Conservation (phyloP, 345 rosid species). For the Clausena lansium region DNA sequence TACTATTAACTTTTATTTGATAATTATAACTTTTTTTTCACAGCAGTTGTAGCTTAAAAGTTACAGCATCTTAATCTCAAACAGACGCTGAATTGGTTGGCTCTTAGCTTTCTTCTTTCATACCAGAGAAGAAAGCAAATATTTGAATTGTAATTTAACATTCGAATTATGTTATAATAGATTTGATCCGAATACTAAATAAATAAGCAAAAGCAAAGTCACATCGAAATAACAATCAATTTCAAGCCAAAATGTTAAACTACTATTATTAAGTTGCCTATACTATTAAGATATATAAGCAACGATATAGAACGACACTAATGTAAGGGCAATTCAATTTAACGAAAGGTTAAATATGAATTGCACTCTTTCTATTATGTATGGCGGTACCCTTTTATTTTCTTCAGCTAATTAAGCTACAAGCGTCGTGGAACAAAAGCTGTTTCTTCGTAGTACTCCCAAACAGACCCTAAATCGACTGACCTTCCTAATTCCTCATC, state of each 20-base stretch:
- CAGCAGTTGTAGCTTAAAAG: too few species aligned
- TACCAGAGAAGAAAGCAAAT: too few species aligned
- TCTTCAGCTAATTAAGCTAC: background rate
- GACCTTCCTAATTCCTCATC: conserved; percentile 26
- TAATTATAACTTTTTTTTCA: too few species aligned
- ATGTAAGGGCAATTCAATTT: conserved; percentile 1
- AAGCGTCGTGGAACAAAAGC: background rate
- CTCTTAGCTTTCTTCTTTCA: too few species aligned
- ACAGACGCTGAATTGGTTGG: too few species aligned
- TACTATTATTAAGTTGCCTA: background rate
- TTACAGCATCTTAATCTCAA: too few species aligned
- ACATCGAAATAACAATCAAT: background rate
- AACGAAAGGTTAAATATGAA: conserved; percentile 12
- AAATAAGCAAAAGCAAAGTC: too few species aligned
- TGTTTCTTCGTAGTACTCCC: background rate
- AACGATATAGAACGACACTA: background rate
- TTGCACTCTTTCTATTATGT: background rate
- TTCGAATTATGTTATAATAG: too few species aligned
- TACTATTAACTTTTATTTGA: too few species aligned
- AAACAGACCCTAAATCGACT: background rate
- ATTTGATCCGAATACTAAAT: too few species aligned
- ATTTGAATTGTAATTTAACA: too few species aligned
- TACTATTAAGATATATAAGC: background rate
- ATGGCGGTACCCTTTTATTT: too few species aligned
- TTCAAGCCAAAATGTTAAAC: background rate